Evolutionary conservation across 257 asterid species (phyloP), one percentile per base, ranked within the genome.

Genomic region (Avicennia marina): DNA sequence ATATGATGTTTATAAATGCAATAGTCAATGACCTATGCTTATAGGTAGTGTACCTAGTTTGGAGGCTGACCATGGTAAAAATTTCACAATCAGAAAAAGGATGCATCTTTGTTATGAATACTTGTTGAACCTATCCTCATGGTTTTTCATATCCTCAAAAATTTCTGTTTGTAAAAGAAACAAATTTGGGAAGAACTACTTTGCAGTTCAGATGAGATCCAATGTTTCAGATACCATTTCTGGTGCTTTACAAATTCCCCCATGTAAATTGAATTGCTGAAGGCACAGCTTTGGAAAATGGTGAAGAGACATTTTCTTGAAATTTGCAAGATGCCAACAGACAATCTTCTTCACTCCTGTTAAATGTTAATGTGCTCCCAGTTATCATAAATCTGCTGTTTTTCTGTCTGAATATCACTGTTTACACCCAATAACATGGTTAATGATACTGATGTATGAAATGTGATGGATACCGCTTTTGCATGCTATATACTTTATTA

Each of bases 401-500:
- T 31, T 49, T 24, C 33, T 25, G 62, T 11, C 9, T 45, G 17
- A 21, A 56, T 42, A 4, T 39, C 15, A 53, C 45, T 58, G n/a
- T n/a, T n/a, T n/a, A n/a, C n/a, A n/a, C 11, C 47, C n/a, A n/a
- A n/a, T 41, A 22, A 2, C 51, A 55, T 17, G 34, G 51, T 26
- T 48, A 59, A 6, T 46, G 29, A 11, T 57, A 39, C 65, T 31
- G 43, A 21, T 46, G 20, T 8, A 1, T 31, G 16, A 13, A 47
- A 56, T 48, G 27, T 48, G 16, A 47, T 47, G 16, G 19, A 1
- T 24, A 31, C 63, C 43, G 44, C 29, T 17, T 58, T 54, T 47
- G 55, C 56, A 45, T 64, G 58, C 41, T n/a, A 26, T 49, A 50
- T 25, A 52, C 22, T 63, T n/a, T 56, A 7, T 38, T 10, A 25